Base-by-base conservation (phyloP, 768 basidiomycete species). In the Tylopilus sp. region DNA sequence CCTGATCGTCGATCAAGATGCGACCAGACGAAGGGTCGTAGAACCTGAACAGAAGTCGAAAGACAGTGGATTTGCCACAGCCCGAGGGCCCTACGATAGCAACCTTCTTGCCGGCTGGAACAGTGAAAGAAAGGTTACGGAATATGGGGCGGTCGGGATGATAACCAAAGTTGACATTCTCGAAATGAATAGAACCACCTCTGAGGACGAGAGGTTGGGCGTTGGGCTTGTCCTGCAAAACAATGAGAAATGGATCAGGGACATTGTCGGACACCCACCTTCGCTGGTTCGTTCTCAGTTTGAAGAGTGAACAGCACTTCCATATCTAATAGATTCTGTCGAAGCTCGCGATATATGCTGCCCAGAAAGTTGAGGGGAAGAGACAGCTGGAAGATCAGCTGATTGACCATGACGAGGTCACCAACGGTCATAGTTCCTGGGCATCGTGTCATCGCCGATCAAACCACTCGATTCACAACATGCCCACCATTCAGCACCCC, bases 401-500 rank as follows among this genome's bases (percentile, higher is more conserved):
- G 96, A 70, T 99, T 99, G 61, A 97, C 89, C 96, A 99, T 98
- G 60, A 99, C 97, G 14, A 99, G 82, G 64, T 99, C 97, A 9
- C 97, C 97, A 22, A 99, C 82, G 5, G 95, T 97, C 96, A 99
- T 98, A 0, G 91, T 92, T 9, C 94, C 95, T 95, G 57, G 13
- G 26, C 12, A 28, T 37, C 24, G 3, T 55, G 40, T 31, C 12
- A 48, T 63, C 7, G 5, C n/a, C 28, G 8, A 21, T 36, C 1
- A 19, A 19, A 43, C 22, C 12, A 30, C 22, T 6, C 16, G 0
- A 21, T 13, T 11, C 19, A 45, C 14, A 16, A 42, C 9, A 13
- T 17, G 24, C 26, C 14, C 46, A 93, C 94, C 96, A 58, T 92
- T 88, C 26, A 95, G 73, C 4, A 99, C 87, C 0, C 96, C 97